phyloP scores from a whole-genome alignment of 345 rosid species.

The Jatropha curcas region DNA sequence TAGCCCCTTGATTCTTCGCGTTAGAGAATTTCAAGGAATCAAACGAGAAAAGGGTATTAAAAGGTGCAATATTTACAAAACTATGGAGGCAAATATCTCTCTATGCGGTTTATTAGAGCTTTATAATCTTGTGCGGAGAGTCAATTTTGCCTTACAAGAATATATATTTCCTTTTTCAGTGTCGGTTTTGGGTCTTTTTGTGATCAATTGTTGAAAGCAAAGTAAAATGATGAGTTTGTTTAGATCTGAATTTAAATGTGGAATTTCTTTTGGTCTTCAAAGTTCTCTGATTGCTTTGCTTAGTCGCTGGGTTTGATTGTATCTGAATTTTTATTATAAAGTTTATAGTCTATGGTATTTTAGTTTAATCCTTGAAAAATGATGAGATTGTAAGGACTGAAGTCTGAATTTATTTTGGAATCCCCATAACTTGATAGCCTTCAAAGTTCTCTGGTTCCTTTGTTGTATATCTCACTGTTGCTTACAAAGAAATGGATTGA shows the following conservation, averaged over 20 bases:
- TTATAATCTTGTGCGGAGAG: conserved; percentile 5
- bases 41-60: conserved; percentile 20
- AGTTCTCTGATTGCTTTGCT: conserved; percentile 40
- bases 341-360: too few relatives aligned
- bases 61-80: conserved; percentile 27
- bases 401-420: conserved; percentile 40
- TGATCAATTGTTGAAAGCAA: conserved; percentile 9
- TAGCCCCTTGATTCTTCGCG: conserved; percentile 44
- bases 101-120: conserved; percentile 8
- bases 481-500: background rate
- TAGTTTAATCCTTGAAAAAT: too few relatives aligned
- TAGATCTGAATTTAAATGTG: conserved; percentile 18
- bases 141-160: conserved; percentile 9
- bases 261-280: conserved; percentile 32
- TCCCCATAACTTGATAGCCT: conserved; percentile 23
- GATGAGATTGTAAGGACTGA: conserved; percentile 32
- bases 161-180: background rate
- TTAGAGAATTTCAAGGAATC: conserved; percentile 33
- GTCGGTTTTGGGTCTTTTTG: background rate
- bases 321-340: background rate
- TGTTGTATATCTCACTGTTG: conserved; percentile 1
- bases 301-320: background rate
- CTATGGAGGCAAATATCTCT: background rate
- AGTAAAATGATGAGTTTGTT: conserved; percentile 33
- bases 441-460: conserved; percentile 51